phyloP scores from a whole-genome alignment of 1,139 yeast genomes.

The Suzukiozyma palmioleophila region DNA sequence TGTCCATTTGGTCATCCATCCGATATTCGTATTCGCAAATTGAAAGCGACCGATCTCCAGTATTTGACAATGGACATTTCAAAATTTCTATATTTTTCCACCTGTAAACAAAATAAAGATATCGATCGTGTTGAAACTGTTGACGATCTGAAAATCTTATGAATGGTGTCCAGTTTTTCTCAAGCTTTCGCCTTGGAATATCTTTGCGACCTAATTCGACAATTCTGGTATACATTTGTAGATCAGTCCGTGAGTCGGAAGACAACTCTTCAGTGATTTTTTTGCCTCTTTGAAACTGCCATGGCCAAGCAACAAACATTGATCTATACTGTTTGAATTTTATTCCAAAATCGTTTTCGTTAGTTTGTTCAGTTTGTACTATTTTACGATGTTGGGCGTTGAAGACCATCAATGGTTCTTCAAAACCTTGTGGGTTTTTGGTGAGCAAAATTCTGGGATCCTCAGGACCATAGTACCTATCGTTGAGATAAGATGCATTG shows the following conservation, averaged over 20 bases:
- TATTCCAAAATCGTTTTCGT: constrained; percentile 5
- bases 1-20: constrained; percentile 13
- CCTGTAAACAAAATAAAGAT: constrained; percentile 30
- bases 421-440: constrained; percentile 25
- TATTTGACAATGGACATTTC: constrained; percentile 24
- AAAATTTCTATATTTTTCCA: constrained; percentile 36
- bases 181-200: constrained; percentile 13
- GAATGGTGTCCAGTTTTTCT: constrained; percentile 46
- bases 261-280: constrained; percentile 20
- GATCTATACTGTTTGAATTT: constrained; percentile 16
- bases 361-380: constrained; percentile 8
- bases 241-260: constrained; percentile 14
- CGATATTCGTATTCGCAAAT: constrained; percentile 26
- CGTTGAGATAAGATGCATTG: constrained; percentile 17
- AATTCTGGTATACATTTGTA: constrained; percentile 18
- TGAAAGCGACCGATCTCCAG: constrained; percentile 21
- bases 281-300: constrained; percentile 28
- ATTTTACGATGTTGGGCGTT: constrained; percentile 29
- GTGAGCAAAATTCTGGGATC: constrained; percentile 37
- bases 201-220: constrained; percentile 23
- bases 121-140: constrained; percentile 21
- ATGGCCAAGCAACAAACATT: constrained; percentile 30
- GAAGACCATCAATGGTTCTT: constrained; percentile 35
- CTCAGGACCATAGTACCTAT: constrained; percentile 38
- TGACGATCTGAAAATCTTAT: constrained; percentile 20